Base-by-base conservation (phyloP, 1,284 basidiomycete genomes). In the Cutaneotrichosporon sp. region DNA sequence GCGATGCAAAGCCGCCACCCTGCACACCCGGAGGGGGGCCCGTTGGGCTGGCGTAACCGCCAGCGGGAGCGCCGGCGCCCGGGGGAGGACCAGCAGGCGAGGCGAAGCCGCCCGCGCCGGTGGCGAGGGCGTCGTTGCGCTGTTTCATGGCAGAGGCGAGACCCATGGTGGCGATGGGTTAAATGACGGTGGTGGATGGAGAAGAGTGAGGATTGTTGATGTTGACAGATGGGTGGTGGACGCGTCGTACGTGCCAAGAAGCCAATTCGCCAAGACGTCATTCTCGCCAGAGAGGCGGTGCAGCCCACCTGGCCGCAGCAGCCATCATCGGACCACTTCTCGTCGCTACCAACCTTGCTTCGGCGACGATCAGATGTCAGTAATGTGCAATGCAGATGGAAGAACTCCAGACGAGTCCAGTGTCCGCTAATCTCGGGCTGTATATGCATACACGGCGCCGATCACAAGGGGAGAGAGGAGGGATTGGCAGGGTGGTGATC, bases 131-230 rank as follows among this genome's bases (percentile, higher is more conserved):
- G 25, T 50, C 47, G 27, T 50, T 31, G 47, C 47, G 47, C 47
- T 50, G 27, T 50, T 50, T 50, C 47, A 50, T 50, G 18, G 47
- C 47, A 27, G 47, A 50, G 18, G 47, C 47, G 47, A 50, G 47
- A 50, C 47, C 47, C 47, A 50, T 50, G 47, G 8, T 31, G 5
- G 47, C 16, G 27, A n/a, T 42, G 38, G 18, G 18, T 42, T 42
- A 18, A 18, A 18, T 42, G 16, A 18, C n/a, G 38, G 38, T 13
- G 6, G 24, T 27, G 9, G 47, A 50, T 31, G 47, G 18, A 10
- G 31, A 27, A n/a, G 25, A 31, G 47, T 29, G 29, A 29, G 31
- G 16, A 18, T 4, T 27, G 8, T 22, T 47, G 20, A 25, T 47
- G 45, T 47, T 46, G 6, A n/a, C n/a, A n/a, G n/a, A n/a, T n/a